Percentiles rank a stretch among this genome's conserved stretches.
Evolutionary conservation across 495 filamentous ascomycete genomes (phyloP).

Genomic region (Aspergillus biplanus): DNA sequence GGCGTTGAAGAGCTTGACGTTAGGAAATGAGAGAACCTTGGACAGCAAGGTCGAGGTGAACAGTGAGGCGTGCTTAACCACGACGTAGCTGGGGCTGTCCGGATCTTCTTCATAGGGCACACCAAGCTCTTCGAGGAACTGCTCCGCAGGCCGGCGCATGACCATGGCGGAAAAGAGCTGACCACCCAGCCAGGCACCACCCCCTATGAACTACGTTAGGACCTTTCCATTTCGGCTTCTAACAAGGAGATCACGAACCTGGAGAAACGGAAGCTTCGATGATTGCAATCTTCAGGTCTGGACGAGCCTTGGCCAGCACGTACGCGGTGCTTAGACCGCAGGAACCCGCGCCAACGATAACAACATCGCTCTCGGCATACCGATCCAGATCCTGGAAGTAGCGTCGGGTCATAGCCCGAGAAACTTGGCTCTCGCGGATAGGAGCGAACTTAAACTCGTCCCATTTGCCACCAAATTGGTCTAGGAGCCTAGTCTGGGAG

Average conservation of each 20-base stretch:
- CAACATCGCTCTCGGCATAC: conserved; percentile 89
- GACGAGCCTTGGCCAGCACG: conserved; percentile 78
- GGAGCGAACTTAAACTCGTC: conserved; percentile 78
- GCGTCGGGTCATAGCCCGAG: conserved; percentile 87
- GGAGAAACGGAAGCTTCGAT: conserved; percentile 86
- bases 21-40: conserved; percentile 78
- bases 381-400: conserved; percentile 89
- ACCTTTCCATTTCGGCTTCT: neutral
- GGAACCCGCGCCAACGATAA: conserved; percentile 87
- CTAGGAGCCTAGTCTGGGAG: conserved; percentile 56
- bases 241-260: conserved; percentile 37
- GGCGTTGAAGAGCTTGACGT: conserved; percentile 95
- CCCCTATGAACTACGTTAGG: conserved; percentile 48
- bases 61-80: conserved; percentile 90
- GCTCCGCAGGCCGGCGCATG: conserved; percentile 87
- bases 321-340: conserved; percentile 86
- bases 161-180: conserved; percentile 94
- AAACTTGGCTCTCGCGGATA: conserved; percentile 88
- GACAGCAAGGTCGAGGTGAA: conserved; percentile 86
- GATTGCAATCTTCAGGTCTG: conserved; percentile 89
- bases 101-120: conserved; percentile 88
- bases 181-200: conserved; percentile 90
- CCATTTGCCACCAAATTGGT: conserved; percentile 71
- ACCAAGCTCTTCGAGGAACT: conserved; percentile 77
- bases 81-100: conserved; percentile 80